Base-by-base conservation (phyloP, 495 filamentous ascomycete species). In the Corynascus novoguineensis region DNA sequence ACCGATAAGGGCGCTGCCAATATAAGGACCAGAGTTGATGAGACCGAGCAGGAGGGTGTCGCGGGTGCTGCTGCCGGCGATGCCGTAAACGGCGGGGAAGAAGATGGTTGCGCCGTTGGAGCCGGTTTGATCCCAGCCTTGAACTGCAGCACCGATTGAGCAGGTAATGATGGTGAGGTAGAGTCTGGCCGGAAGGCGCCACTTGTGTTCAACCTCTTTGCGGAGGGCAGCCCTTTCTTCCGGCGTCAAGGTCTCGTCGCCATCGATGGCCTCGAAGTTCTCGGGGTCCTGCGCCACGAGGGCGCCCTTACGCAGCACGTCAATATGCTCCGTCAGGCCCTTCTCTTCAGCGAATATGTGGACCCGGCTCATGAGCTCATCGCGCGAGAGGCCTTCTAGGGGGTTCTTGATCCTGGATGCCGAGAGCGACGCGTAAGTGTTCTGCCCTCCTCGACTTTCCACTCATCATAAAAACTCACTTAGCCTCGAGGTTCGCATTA, bases 101-200 rank as follows among this genome's bases (percentile, higher is more conserved):
- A 79, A 81, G 59, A 90, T 73, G 57, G 84, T 90, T 27, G 87
- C 87, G 45, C 87, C 87, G 62, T 90, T 90, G 3, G 80, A 81
- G n/a, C 86, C 83, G 42, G 82, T 85, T 66, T 86, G 84, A 63
- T 86, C 83, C 83, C 84, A 87, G 28, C 85, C 85, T 63, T 89
- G 86, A 27, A 87, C 82, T 14, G 86, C 86, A 15, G 87, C 87
- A n/a, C 82, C 86, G 50, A 90, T 82, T 19, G 86, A 88, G 66
- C 84, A 86, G 31, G 85, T 78, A 21, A 79, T 66, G 59, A 90
- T 85, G 51, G 85, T 87, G 57, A 83, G 75, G 68, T 72, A 78
- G 12, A 90, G 71, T n/a, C 72, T 74, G 58, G 56, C 64, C 8
- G 86, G 85, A 22, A 86, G 80, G 29, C 80, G 75, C 85, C 86